Conservation (phyloP, 768 basidiomycete species). For the Suillus subaureus region DNA sequence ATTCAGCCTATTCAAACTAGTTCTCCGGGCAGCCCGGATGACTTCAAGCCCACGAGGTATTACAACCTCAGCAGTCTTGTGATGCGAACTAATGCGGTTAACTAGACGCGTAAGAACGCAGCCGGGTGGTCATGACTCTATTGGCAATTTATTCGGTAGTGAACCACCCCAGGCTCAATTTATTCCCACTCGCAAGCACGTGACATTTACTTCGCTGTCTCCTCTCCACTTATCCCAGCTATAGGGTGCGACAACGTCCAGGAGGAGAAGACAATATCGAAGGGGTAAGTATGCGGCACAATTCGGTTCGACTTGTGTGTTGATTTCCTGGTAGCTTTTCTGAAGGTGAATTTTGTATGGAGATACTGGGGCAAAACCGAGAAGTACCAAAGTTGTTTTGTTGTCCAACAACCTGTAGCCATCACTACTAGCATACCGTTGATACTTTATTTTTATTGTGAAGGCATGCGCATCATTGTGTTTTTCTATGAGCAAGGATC, state of each 20-base stretch:
- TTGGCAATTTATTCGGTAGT: conserved; percentile 46
- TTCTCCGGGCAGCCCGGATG: neutral
- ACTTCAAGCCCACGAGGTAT: conserved; percentile 54
- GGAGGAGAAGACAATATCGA: conserved; percentile 66
- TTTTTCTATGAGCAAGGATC: neutral
- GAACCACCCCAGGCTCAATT: conserved; percentile 48
- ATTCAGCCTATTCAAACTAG: neutral
- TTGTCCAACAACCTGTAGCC: conserved; percentile 4
- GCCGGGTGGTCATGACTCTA: conserved; percentile 32
- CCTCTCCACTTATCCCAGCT: neutral
- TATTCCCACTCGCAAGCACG: conserved; percentile 70
- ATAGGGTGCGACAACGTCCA: conserved; percentile 67
- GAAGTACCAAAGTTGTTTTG: neutral
- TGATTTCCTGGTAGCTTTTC: conserved; percentile 30
- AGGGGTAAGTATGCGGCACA: conserved; percentile 30
- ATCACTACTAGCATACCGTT: neutral
- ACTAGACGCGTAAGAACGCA: conserved; percentile 35
- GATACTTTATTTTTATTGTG: neutral
- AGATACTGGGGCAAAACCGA: neutral
- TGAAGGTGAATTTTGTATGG: conserved; percentile 10
- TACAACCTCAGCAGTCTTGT: neutral
- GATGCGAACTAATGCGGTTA: neutral
- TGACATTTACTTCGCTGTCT: neutral
- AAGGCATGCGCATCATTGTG: neutral
- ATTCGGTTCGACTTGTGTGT: conserved; percentile 7